Evolutionary conservation across 768 basidiomycete genomes (phyloP).

Genomic region (Tulasnella sp.): DNA sequence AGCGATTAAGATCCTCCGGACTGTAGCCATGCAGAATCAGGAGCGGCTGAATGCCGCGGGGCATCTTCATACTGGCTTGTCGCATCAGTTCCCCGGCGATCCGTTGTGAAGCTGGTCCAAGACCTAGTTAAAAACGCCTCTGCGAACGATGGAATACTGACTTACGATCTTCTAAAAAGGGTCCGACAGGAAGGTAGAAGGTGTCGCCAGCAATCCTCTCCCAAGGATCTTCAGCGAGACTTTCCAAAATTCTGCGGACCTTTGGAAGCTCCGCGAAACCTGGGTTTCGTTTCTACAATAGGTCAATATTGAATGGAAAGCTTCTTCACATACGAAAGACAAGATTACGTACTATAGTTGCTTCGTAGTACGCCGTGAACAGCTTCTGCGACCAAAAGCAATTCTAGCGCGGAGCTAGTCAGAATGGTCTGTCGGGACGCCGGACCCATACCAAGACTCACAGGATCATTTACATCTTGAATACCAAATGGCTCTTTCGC

Average conservation of each 20-base stretch:
- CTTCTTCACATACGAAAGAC: background rate
- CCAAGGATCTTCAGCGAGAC: background rate
- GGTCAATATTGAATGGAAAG: background rate
- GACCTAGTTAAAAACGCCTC: background rate
- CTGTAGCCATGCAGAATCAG: background rate
- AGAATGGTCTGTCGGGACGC: background rate
- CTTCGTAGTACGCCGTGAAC: background rate
- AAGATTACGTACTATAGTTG: background rate
- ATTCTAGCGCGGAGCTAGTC: background rate
- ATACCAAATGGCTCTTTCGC: background rate
- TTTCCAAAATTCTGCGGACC: background rate
- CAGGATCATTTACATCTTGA: constrained; percentile 1
- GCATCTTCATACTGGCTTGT: background rate
- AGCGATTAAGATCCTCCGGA: background rate
- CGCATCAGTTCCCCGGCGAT: background rate
- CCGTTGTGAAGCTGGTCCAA: background rate
- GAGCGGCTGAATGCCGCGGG: background rate
- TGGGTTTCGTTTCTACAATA: background rate
- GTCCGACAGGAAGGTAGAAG: background rate
- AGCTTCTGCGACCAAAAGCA: background rate
- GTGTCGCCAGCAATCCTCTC: background rate
- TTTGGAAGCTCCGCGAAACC: background rate
- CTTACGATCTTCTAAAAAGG: background rate
- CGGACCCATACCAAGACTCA: background rate
- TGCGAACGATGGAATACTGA: background rate